Base-by-base conservation (phyloP, 179 eudicot genomes). In the Beta macrorhiza region DNA sequence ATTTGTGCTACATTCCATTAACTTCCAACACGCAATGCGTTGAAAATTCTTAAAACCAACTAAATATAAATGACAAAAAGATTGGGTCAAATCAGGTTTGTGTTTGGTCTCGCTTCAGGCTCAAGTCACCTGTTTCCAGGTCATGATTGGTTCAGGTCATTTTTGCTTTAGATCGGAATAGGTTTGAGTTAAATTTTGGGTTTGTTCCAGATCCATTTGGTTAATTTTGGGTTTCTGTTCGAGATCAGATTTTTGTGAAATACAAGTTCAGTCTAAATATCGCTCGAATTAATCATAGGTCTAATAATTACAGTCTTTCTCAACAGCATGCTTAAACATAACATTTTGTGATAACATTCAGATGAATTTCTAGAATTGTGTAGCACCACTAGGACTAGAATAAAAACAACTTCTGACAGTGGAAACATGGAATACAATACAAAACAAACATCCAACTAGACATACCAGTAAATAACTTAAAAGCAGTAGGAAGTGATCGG, bases 391-490 rank as follows among this genome's bases (percentile, higher is more conserved):
- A 75, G 49, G 47, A 37, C 72, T 16, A 29, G 58, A 22, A 74
- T 3, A 6, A 56, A 42, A 71, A 29, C 6, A 9, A 17, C 20
- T 78, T 42, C 37, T 49, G 7, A 81, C 68, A n/a, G 44, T 14
- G 58, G 58, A 52, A 20, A 37, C 20, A 67, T 22, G 72, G 57
- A 70, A 13, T 0, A n/a, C 1, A 9, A 9, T 76, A 55, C 12
- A 75, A 19, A 77, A 32, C 49, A 64, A 3, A 67, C 10, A 20
- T 58, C 32, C 22, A 12, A 62, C 17, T 32, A 58, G 61, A 80
- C 90, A 79, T 87, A 96, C 99, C 99, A 74, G 99, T 96, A 85
- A 90, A 92, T 85, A 96, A 86, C 82, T 89, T 96, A 79, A 92
- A 96, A 79, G 98, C 86, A 74, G 97, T 89, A 22, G 99, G 99